A percentile compares a stretch with the other conserved stretches of the same genome.
phyloP scores from a whole-genome alignment of 345 rosid genomes.

The Eutrema japonicum region DNA sequence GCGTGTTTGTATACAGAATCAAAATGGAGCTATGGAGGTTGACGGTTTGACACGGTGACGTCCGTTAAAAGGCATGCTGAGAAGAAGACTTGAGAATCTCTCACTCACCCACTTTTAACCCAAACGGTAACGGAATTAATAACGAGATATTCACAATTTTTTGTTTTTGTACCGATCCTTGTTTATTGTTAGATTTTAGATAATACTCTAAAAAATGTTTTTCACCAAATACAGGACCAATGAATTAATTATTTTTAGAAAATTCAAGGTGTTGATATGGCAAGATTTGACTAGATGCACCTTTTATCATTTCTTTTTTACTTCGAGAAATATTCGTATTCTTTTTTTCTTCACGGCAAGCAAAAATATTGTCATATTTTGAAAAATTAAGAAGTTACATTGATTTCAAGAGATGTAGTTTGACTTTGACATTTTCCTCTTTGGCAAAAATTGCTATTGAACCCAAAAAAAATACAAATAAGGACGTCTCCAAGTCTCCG shows the following conservation, averaged over 20 bases:
- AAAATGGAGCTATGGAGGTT: conserved; percentile 19
- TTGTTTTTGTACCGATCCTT: background rate
- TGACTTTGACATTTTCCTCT: conserved; percentile 35
- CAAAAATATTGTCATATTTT: background rate
- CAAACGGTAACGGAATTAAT: conserved; percentile 28
- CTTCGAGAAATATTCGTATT: background rate
- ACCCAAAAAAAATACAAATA: background rate
- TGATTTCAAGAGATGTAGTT: background rate
- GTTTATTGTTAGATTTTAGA: conserved; percentile 17
- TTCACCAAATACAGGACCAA: background rate
- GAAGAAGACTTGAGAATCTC: conserved; percentile 1
- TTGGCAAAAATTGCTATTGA: background rate
- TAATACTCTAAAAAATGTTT: background rate
- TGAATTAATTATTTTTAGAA: background rate
- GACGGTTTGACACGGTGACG: conserved; percentile 39
- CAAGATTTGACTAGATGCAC: conserved; percentile 19
- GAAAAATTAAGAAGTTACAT: conserved; percentile 13
- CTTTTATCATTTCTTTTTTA: background rate
- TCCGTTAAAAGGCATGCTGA: conserved; percentile 30
- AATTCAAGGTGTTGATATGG: conserved; percentile 13
- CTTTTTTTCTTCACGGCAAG: background rate
- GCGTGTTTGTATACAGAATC: conserved; percentile 31
- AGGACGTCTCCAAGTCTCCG: background rate
- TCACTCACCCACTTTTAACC: conserved; percentile 22
- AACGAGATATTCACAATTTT: background rate